Base-by-base conservation (phyloP, 305 asterid genomes). In the Fraxinus platypoda region DNA sequence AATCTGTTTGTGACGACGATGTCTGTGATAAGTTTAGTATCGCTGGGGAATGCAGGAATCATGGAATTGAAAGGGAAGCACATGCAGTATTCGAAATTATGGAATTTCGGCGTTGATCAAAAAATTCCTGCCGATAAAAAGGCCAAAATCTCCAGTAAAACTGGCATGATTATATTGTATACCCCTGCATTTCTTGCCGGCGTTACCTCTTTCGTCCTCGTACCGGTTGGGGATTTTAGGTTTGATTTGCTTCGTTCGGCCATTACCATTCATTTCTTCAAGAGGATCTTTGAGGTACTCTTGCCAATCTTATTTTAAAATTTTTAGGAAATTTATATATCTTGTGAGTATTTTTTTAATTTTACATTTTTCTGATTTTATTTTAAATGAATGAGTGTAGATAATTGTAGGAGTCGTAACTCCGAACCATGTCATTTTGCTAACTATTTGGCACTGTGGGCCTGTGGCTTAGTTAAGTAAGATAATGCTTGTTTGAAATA, bases 81-180 rank as follows among this genome's bases (percentile, higher is more conserved):
- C 79, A 80, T 90, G 92, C 90, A 87, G 49, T 92, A 92, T 81
- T 91, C 97, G 25, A 94, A 94, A 88, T 83, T 92, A 26, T 54
- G 74, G 77, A 86, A 35, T 12, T 43, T 73, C 57, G 82, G 78
- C n/a, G 30, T 31, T 1, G 9, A 76, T 12, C 37, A 46, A 4
- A 57, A 62, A 15, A 4, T 62, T 2, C 28, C 57, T 12, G 78
- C 21, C 0, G 25, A 35, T 12, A 9, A 81, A 19, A 78, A 86
- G 66, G 76, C 76, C 0, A 83, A 79, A 81, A 38, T 89, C n/a
- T 28, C 84, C 6, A 66, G 90, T 12, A 87, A 62, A 86, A 79
- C 26, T 9, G 91, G 92, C 38, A 87, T 89, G 92, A 11, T 87
- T 9, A 8, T 86, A 1, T 25, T 37, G 25, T 87, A 89, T 64